phyloP scores from a whole-genome alignment of 805 yeast species.

The Saturnispora saitoi region DNA sequence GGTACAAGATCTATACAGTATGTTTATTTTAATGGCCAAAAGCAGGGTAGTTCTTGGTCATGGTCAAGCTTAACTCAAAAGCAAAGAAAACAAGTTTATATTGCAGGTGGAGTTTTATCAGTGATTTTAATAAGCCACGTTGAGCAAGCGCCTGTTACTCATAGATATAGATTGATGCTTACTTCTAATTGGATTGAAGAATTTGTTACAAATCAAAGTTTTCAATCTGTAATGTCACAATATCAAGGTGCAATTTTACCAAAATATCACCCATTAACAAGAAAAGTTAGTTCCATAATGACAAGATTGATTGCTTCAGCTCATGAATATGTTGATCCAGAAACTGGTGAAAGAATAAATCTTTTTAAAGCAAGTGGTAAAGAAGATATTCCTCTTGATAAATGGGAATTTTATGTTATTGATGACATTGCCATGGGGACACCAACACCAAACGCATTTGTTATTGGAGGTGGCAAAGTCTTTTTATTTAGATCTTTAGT shows the following conservation, averaged over 20 bases:
- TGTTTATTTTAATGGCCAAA: conserved; percentile 10
- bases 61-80: conserved; percentile 10
- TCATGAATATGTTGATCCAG: conserved; percentile 30
- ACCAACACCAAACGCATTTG: conserved; percentile 96
- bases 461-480: conserved; percentile 91
- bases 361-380: conserved; percentile 20
- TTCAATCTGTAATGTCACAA: conserved; percentile 49
- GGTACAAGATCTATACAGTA: conserved; percentile 1
- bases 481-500: conserved; percentile 77
- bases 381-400: conserved; percentile 24
- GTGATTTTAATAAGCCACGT: conserved; percentile 43
- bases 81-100: conserved; percentile 11
- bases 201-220: conserved; percentile 54
- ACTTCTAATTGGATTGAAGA: conserved; percentile 57
- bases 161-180: conserved; percentile 63
- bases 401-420: conserved; percentile 80
- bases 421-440: conserved; percentile 38
- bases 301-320: conserved; percentile 54
- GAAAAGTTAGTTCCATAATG: conserved; percentile 55
- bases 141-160: conserved; percentile 76
- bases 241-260: conserved; percentile 51
- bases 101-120: conserved; percentile 9
- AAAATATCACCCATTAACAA: conserved; percentile 47
- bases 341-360: conserved; percentile 22
- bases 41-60: neutral